A percentile compares a stretch with the other conserved stretches of the same genome.
phyloP scores from a whole-genome alignment of 805 yeast species.

The Komagataella pseudopastoris region DNA sequence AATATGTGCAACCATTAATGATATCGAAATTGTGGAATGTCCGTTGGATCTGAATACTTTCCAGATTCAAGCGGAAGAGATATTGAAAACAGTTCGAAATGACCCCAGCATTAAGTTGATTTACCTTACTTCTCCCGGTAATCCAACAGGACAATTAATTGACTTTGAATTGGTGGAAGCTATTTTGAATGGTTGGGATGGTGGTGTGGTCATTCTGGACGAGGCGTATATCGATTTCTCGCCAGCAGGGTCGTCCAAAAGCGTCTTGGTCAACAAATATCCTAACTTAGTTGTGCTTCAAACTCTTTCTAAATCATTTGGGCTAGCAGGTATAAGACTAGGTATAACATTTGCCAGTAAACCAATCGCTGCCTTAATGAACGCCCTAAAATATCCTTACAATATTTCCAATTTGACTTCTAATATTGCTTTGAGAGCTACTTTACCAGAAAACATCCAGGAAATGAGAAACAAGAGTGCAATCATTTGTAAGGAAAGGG shows the following conservation, averaged over 20 bases:
- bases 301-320: conserved; percentile 89
- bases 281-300: conserved; percentile 83
- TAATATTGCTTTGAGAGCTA: conserved; percentile 61
- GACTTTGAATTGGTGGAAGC: conserved; percentile 31
- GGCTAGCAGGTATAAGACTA: conserved; percentile 86
- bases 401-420: conserved; percentile 79
- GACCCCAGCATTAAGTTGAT: conserved; percentile 62
- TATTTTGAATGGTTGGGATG: conserved; percentile 48
- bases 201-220: conserved; percentile 76
- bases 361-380: conserved; percentile 52
- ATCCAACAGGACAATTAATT: conserved; percentile 75
- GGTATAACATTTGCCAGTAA: conserved; percentile 65
- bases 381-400: conserved; percentile 93
- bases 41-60: conserved; percentile 60
- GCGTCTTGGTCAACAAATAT: conserved; percentile 68
- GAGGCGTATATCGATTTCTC: conserved; percentile 93
- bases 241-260: conserved; percentile 49
- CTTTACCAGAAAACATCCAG: conserved; percentile 39
- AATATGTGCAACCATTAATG: conserved; percentile 83
- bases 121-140: conserved; percentile 91
- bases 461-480: conserved; percentile 44
- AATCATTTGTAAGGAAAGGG: conserved; percentile 41
- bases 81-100: conserved; percentile 32
- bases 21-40: conserved; percentile 62
- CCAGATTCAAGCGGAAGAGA: conserved; percentile 43